Base-by-base conservation (phyloP, 441 rosid species). In the Brassica balearica region DNA sequence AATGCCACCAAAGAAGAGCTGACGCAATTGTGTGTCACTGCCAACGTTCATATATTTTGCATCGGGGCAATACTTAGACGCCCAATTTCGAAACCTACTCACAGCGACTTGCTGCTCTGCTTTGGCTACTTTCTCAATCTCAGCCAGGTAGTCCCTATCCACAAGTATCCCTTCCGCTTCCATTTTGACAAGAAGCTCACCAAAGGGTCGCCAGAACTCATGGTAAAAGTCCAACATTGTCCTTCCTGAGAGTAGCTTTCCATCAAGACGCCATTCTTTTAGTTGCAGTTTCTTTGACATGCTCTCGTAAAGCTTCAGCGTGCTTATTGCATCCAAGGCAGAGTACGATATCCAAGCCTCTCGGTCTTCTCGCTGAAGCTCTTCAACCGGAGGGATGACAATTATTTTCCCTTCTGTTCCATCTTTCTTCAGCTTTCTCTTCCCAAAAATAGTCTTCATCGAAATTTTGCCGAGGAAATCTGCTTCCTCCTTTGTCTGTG, bases 141-240 rank as follows among this genome's bases (percentile, higher is more conserved):
- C 88, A 67, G 94, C 93, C 80, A 91, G 96, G 85, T 92, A 89
- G 76, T 83, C 72, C 9, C 93, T 87, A 84, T 94, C 93, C 76
- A 94, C 93, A 80, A 92, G 85, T 92, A 94, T 91, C 66, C 97
- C 98, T 75, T 92, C 95, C 17, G 85, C 76, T 88, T 94, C 98
- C 95, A 94, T 91, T 83, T 84, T 83, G 76, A 91, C 93, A 69
- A 94, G 89, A 85, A 94, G 78, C 79, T 92, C 90, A 82, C 97
- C 97, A 81, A 94, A 94, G 58, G 94, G 97, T 69, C 20, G 82
- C 97, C 92, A 90, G 61, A 86, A 91, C 79, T 90, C 87, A 77
- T 78, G 74, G 70, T 95, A 94, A 81, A 92, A 92, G 83, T 92
- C 89, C 58, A 86, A 80, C 95, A 92, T 89, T 25, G 86, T 81